Conservation (phyloP, 768 basidiomycete species). For the Chalciporus pseudorubinellus region DNA sequence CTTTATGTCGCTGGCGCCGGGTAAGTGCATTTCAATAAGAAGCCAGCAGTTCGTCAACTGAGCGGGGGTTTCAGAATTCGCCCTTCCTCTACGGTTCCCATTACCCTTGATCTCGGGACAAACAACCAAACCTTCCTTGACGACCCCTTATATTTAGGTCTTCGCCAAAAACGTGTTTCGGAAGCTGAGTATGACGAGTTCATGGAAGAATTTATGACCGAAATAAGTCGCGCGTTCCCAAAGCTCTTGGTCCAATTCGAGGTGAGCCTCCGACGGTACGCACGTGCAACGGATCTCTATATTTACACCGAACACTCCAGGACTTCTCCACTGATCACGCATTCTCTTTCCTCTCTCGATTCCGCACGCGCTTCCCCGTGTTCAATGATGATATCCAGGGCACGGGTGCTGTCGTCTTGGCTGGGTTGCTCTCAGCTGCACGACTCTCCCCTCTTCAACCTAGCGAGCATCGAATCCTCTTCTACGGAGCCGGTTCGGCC, state of each 20-base stretch:
- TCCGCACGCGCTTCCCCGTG: slow-evolving; percentile 70
- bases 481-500: slow-evolving; percentile 90
- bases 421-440: slow-evolving; percentile 87
- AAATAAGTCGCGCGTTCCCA: slow-evolving; percentile 72
- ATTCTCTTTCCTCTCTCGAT: slow-evolving; percentile 78
- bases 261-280: slow-evolving; percentile 43
- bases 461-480: slow-evolving; percentile 78
- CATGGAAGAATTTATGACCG: slow-evolving; percentile 92
- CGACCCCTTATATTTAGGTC: slow-evolving; percentile 88
- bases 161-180: slow-evolving; percentile 65
- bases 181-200: slow-evolving; percentile 71
- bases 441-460: slow-evolving; percentile 66
- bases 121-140: slow-evolving; percentile 77
- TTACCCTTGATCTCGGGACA: slow-evolving; percentile 86
- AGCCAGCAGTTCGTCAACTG: not conserved
- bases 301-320: slow-evolving; percentile 32
- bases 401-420: slow-evolving; percentile 89
- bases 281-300: not conserved
- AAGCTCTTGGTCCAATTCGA: slow-evolving; percentile 86
- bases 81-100: slow-evolving; percentile 75
- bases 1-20: slow-evolving; percentile 90
- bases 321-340: slow-evolving; percentile 94
- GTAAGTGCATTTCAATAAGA: slow-evolving; percentile 37
- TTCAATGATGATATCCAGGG: slow-evolving; percentile 94
- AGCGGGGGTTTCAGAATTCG: slow-evolving; percentile 52